Base-by-base conservation (phyloP, 202 grass and related monocot genomes). In the Panicum hallii region DNA sequence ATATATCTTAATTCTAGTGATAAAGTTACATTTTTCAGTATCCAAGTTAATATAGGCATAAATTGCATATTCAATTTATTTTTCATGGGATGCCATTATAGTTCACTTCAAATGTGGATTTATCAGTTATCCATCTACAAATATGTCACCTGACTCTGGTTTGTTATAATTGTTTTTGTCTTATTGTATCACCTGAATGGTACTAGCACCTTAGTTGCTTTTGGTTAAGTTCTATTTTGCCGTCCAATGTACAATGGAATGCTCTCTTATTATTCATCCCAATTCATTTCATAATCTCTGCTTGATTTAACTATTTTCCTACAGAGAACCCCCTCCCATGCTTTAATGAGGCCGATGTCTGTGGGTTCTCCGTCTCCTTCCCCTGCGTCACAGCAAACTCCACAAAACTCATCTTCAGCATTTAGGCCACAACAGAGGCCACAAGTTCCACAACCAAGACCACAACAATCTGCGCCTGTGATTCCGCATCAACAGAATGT, bases 381-480 rank as follows among this genome's bases (percentile, higher is more conserved):
- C 6, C 46, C 38, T 4, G 43, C 78, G 74, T 84, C 54, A 84
- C 85, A 74, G 47, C 89, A 90, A 87, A 79, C 81, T 66, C 70
- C 10, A 0, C 47, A 86, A 57, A 87, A 69, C 49, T 22, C 74
- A 34, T 64, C 84, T 78, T 82, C 91, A 79, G 32, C 86, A 55
- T 90, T 87, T 88, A 94, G 91, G 43, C 84, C 90, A 4, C 93
- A 95, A 84, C 85, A 88, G 72, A 94, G 90, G 88, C 88, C 93
- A 58, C 92, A 93, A 81, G 79, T 79, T 78, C 56, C 92, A 40
- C 96, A 95, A 81, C 93, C 85, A 78, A 95, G 91, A 58, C 97
- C 84, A 38, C 82, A 88, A 85, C 79, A 87, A 48, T 79, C 89
- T 75, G 62, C 80, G 79, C 75, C 82, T 85, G 49, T 73, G 57